phyloP scores from a whole-genome alignment of 1,284 basidiomycete genomes.

The Sporisorium graminicola region DNA sequence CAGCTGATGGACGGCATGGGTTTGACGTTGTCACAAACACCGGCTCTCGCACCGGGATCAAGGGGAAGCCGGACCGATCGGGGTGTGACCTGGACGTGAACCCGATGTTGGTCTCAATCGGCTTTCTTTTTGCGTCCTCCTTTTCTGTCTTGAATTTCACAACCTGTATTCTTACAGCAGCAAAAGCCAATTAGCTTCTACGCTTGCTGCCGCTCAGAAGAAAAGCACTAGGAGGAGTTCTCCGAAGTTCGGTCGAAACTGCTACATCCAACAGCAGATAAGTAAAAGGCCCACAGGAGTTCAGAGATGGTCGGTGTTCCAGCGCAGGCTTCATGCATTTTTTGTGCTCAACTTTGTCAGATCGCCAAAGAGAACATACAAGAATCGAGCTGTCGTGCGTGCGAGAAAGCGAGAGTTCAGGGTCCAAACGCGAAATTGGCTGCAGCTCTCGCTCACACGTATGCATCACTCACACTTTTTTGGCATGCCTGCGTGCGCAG shows the following conservation, averaged over 20 bases:
- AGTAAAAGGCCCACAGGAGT: background rate
- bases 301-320: background rate
- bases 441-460: background rate
- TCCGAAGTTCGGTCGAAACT: no score
- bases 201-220: no score
- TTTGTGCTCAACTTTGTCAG: background rate
- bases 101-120: background rate
- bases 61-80: background rate
- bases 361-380: background rate
- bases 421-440: conserved; percentile 7
- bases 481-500: background rate
- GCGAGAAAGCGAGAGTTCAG: conserved; percentile 6
- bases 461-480: background rate
- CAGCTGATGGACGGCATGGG: conserved; percentile 17
- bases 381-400: background rate
- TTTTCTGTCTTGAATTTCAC: background rate
- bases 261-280: no score
- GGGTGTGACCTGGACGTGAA: no score
- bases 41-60: background rate
- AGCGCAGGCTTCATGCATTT: background rate
- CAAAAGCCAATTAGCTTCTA: background rate
- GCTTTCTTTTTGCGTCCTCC: background rate
- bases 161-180: background rate
- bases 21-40: no score
- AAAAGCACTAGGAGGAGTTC: no score